These are phyloP conservation scores for Chlorella sp. DNA, from an alignment of 139 green algal genomes.

Conservation along the genomic window DNA sequence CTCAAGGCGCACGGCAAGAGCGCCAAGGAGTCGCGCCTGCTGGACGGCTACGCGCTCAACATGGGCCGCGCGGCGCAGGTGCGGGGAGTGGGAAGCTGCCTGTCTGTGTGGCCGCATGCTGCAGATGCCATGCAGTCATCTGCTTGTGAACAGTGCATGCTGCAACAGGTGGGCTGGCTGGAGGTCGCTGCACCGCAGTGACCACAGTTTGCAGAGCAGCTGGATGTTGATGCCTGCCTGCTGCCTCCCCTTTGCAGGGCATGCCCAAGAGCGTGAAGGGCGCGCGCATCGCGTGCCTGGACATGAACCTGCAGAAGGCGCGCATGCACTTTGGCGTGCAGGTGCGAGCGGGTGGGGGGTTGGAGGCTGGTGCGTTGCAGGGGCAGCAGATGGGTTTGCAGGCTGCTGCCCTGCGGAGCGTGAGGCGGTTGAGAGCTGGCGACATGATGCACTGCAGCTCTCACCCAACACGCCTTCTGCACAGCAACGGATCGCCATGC, in stretches of 20 bases:
- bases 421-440: too few species aligned
- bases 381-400: too few species aligned
- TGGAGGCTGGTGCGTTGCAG: too few species aligned
- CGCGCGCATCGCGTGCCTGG: slow-evolving; percentile 90
- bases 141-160: too few species aligned
- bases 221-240: not conserved
- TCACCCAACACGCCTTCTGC: not conserved
- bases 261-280: slow-evolving; percentile 64
- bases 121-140: not conserved
- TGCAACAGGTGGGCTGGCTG: too few species aligned
- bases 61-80: slow-evolving; percentile 85
- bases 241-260: slow-evolving; percentile 32
- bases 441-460: too few species aligned
- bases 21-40: slow-evolving; percentile 82
- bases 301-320: slow-evolving; percentile 96
- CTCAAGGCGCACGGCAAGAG: slow-evolving; percentile 98
- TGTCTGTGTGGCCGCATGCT: not conserved
- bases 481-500: not conserved
- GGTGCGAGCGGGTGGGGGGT: slow-evolving; percentile 37
- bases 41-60: slow-evolving; percentile 98
- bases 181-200: too few species aligned
- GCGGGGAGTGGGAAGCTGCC: slow-evolving; percentile 47
- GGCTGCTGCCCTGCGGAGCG: too few species aligned
- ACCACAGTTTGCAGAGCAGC: not conserved
- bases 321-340: slow-evolving; percentile 91